phyloP scores from a whole-genome alignment of 2,329 filamentous ascomycete species.

The Arthroderma uncinatum region DNA sequence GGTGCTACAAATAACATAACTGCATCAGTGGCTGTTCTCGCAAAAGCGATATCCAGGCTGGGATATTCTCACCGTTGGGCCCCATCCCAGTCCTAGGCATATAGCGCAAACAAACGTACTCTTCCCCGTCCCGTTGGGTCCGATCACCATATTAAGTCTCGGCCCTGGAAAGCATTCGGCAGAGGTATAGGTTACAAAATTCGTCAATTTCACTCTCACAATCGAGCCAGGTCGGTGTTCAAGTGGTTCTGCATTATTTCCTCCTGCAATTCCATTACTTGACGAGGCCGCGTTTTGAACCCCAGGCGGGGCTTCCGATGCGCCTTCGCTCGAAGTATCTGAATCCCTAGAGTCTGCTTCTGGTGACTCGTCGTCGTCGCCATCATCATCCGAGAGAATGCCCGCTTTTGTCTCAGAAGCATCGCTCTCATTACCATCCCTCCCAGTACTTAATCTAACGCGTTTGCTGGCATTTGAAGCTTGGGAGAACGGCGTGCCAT shows the following conservation, averaged over 20 bases:
- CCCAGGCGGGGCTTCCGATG: background rate
- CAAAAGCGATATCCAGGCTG: background rate
- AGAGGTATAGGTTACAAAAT: constrained; percentile 91
- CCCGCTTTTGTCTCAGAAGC: constrained; percentile 6
- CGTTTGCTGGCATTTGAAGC: constrained; percentile 25
- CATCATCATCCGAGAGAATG: background rate
- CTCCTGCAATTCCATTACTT: background rate
- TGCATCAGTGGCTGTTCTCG: background rate
- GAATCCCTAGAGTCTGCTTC: background rate
- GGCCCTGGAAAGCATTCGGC: constrained; percentile 87
- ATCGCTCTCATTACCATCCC: background rate
- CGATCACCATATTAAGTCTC: constrained; percentile 95
- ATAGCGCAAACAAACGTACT: constrained; percentile 96
- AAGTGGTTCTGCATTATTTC: background rate
- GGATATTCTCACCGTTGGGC: constrained; percentile 43
- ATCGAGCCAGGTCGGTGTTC: constrained; percentile 64
- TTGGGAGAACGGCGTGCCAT: constrained; percentile 19
- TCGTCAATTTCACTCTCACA: constrained; percentile 68
- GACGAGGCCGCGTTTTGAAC: background rate
- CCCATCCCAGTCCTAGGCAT: constrained; percentile 80
- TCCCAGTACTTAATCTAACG: constrained; percentile 17
- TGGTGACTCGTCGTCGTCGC: background rate
- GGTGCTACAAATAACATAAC: constrained; percentile 39
- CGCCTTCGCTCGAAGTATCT: background rate
- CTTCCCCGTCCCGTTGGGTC: constrained; percentile 96